These are phyloP conservation scores for Rhizomucor pusillus DNA, from an alignment of 371 early-diverging fungal species.

Conservation along the genomic window DNA sequence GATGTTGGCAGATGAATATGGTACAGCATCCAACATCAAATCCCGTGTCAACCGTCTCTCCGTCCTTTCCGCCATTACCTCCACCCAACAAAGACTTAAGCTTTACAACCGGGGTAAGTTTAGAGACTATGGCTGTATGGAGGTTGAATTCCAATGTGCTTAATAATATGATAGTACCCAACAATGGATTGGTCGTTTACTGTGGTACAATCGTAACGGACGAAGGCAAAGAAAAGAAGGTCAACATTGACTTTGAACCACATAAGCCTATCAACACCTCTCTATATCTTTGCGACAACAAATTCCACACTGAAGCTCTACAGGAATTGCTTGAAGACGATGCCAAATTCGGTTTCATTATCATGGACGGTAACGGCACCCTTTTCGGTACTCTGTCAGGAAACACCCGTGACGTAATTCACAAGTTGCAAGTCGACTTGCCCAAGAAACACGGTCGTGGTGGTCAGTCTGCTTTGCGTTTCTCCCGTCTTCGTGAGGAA, in stretches of 20 bases:
- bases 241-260: constrained; percentile 97
- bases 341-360: constrained; percentile 95
- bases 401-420: constrained; percentile 92
- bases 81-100: constrained; percentile 98
- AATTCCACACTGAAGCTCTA: constrained; percentile 97
- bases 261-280: constrained; percentile 99
- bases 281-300: constrained; percentile 98
- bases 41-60: constrained; percentile 98
- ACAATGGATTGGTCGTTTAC: constrained; percentile 88
- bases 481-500: constrained; percentile 96
- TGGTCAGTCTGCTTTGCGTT: constrained; percentile 99
- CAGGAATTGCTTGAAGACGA: constrained; percentile 90
- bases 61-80: constrained; percentile 98
- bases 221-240: constrained; percentile 97
- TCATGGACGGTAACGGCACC: constrained; percentile 98
- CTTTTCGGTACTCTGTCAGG: constrained; percentile 95
- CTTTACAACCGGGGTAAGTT: constrained; percentile 85
- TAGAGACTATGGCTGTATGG: no score
- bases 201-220: constrained; percentile 95
- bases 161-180: no score
- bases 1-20: constrained; percentile 99
- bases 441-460: constrained; percentile 99
- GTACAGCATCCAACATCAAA: constrained; percentile 99
- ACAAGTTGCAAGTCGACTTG: constrained; percentile 91
- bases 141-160: no score